Evolutionary conservation across 2,329 filamentous ascomycete genomes (phyloP).

Genomic region (Arthrobotrys iridis): DNA sequence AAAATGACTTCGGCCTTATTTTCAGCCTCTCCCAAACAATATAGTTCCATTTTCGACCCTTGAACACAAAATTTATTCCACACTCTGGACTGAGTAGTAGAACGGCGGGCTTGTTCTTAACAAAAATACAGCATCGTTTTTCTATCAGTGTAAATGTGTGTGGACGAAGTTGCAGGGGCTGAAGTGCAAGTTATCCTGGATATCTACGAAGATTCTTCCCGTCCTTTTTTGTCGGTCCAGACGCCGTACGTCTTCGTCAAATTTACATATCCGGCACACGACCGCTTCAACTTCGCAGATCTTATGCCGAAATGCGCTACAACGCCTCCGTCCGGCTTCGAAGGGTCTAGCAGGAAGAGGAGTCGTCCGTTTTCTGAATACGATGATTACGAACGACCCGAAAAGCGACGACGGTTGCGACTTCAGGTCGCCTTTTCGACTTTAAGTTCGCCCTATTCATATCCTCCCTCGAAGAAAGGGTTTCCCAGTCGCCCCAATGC

Average conservation of each 20-base stretch:
- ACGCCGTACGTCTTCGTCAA: slow-evolving; percentile 53
- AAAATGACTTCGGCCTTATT: slow-evolving; percentile 49
- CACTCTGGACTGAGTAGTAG: neutral
- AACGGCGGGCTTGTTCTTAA: neutral
- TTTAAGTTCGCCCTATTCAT: slow-evolving; percentile 46
- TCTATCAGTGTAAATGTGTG: slow-evolving; percentile 51
- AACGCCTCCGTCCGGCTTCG: slow-evolving; percentile 15
- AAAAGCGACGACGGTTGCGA: slow-evolving; percentile 49
- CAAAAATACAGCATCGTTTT: slow-evolving; percentile 22
- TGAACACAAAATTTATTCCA: slow-evolving; percentile 6
- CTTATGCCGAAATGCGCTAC: slow-evolving; percentile 36
- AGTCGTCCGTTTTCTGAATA: slow-evolving; percentile 42
- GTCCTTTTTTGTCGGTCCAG: slow-evolving; percentile 49
- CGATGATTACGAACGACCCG: slow-evolving; percentile 48
- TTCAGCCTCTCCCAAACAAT: slow-evolving; percentile 25
- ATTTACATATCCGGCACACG: slow-evolving; percentile 53
- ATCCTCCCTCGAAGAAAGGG: slow-evolving; percentile 48
- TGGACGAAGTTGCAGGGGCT: slow-evolving; percentile 49
- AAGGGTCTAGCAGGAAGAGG: slow-evolving; percentile 40
- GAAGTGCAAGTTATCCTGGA: slow-evolving; percentile 54
- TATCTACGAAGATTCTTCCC: slow-evolving; percentile 42
- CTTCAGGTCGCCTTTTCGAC: slow-evolving; percentile 49
- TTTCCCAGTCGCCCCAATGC: slow-evolving; percentile 36
- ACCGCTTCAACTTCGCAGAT: slow-evolving; percentile 52
- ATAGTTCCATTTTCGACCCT: slow-evolving; percentile 32